These are phyloP conservation scores for Hypocrella siamensis DNA, from an alignment of 2,329 filamentous ascomycete genomes.

Conservation along the genomic window DNA sequence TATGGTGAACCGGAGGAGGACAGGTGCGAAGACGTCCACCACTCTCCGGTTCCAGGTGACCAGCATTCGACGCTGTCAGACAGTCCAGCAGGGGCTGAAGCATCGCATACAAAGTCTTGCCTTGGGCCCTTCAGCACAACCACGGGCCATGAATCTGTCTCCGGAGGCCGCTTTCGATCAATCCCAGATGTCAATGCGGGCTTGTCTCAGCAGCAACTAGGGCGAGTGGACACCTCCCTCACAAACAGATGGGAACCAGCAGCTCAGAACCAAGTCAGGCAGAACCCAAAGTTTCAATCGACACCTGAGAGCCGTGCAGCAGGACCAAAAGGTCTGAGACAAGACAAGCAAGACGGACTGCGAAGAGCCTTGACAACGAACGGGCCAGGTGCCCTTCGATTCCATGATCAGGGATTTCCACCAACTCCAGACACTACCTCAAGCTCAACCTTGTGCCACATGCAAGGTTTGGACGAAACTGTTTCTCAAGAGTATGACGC, in stretches of 20 bases:
- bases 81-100: background rate
- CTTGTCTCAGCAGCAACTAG: constrained; percentile 31
- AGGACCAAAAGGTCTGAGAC: constrained; percentile 16
- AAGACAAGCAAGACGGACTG: constrained; percentile 32
- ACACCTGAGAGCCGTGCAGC: constrained; percentile 7
- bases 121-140: constrained; percentile 1
- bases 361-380: constrained; percentile 36
- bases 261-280: constrained; percentile 2
- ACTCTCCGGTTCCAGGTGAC: constrained; percentile 15
- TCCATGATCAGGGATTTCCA: constrained; percentile 30
- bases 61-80: constrained; percentile 4
- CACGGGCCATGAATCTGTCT: constrained; percentile 9
- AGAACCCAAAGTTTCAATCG: constrained; percentile 4
- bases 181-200: constrained; percentile 19
- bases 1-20: constrained; percentile 32
- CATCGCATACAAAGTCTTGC: constrained; percentile 1
- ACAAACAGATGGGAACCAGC: constrained; percentile 13
- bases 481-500: constrained; percentile 17
- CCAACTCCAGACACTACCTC: constrained; percentile 46
- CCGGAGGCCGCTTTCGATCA: constrained; percentile 23
- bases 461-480: constrained; percentile 34
- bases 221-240: constrained; percentile 21
- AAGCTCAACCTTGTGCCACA: constrained; percentile 34
- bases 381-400: constrained; percentile 21
- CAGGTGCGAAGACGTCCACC: constrained; percentile 12